Evolutionary conservation across 148 eudicot species (phyloP).

Genomic region (Heliamphora exappendiculata): DNA sequence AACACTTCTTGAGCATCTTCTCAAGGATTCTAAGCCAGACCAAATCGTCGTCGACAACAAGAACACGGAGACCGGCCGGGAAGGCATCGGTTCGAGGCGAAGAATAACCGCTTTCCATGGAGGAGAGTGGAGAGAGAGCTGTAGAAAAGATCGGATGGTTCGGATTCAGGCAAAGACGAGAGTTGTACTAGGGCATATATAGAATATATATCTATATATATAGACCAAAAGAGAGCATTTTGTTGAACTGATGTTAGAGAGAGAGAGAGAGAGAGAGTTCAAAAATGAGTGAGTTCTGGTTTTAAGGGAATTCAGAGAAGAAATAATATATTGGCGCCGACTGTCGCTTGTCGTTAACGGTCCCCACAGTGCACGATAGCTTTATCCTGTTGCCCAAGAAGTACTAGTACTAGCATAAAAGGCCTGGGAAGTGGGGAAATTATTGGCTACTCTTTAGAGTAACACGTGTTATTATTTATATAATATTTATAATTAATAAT

Average conservation of each 20-base stretch:
- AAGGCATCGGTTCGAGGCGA: slow-evolving; percentile 56
- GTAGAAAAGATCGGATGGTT: neutral
- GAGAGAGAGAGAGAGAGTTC: slow-evolving; percentile 12
- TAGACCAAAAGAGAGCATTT: no score
- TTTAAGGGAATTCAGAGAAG: slow-evolving; percentile 22
- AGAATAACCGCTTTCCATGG: slow-evolving; percentile 53
- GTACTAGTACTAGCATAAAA: no score
- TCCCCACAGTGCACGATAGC: slow-evolving; percentile 7
- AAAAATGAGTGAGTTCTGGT: neutral
- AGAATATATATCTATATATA: neutral
- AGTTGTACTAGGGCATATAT: neutral
- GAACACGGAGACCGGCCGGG: slow-evolving; percentile 80
- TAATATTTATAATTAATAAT: no score
- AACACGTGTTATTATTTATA: no score
- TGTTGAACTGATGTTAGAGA: neutral
- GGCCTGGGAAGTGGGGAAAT: no score
- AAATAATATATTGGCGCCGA: slow-evolving; percentile 22
- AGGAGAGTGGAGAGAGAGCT: neutral
- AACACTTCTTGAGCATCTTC: slow-evolving; percentile 94
- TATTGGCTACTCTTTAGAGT: no score
- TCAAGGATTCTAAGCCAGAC: slow-evolving; percentile 87
- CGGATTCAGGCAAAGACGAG: slow-evolving; percentile 6
- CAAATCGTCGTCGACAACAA: slow-evolving; percentile 92
- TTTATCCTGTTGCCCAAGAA: no score
- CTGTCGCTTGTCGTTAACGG: neutral